Base-by-base conservation (phyloP, 257 asterid species). In the Lycium ferocissimum region DNA sequence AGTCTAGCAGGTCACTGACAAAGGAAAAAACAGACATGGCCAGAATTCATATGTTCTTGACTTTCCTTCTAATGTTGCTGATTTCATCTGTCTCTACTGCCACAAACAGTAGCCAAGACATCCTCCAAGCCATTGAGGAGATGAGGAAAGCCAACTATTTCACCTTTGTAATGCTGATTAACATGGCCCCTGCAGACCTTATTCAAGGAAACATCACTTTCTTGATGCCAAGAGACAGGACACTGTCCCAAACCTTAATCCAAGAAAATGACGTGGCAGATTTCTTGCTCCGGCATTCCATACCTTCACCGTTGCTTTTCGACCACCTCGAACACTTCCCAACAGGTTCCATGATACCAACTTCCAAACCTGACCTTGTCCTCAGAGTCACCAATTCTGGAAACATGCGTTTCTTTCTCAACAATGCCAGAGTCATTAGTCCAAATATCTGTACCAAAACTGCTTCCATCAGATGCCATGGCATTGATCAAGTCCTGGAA, bases 91-190 rank as follows among this genome's bases (percentile, higher is more conserved):
- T 76, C 9, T 51, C 81, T 38, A 4, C 62, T 5, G 86, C 87
- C 20, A 71, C 66, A 43, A 43, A 70, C 51, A 51, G 81, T 76
- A 22, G 66, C 47, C 70, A 61, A 69, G 90, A 85, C 66, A 85
- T 92, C 9, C 33, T 9, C 10, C 83, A 35, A 0, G 94, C 99
- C 58, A 90, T 87, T 0, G 88, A 89, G 80, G 97, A 95, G 85
- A 94, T 95, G 98, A 94, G 91, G 58, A 90, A 75, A 51, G 95
- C 98, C 12, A 91, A 92, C 63, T 93, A 95, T 87, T 95, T 90
- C 92, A 90, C 97, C 49, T 94, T 91, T 66, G 92, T 94, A 3
- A 87, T 93, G 92, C 95, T 95, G 80, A 63, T 93, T 67, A 90
- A 92, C 87, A 91, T 94, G 95, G 97, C 93, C 83, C 94, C 97